Percentiles rank a stretch among this genome's conserved stretches.
Evolutionary conservation across 768 basidiomycete species (phyloP).

Genomic region (Mycena sanguinolenta): DNA sequence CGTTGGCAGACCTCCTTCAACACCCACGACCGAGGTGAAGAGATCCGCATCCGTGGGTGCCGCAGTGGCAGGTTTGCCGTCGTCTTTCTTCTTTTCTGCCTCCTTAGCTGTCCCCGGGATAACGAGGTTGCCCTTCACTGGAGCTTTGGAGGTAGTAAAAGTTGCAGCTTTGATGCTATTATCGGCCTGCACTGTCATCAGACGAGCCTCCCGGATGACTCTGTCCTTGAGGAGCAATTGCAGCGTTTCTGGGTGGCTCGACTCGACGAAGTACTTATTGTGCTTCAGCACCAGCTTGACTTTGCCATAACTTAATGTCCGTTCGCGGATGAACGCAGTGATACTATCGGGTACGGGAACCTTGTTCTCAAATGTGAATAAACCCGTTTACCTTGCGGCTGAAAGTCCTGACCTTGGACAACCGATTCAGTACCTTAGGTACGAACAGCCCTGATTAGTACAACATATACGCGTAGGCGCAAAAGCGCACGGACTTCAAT

Average conservation of each 20-base stretch:
- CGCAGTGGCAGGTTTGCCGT: constrained; percentile 45
- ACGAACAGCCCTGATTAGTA: constrained; percentile 47
- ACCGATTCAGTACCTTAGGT: constrained; percentile 78
- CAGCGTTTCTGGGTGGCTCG: constrained; percentile 93
- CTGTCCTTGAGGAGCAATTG: constrained; percentile 89
- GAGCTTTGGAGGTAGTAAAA: constrained; percentile 86
- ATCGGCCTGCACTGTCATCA: constrained; percentile 76
- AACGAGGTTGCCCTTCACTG: constrained; percentile 83
- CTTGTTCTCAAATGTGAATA: constrained; percentile 52
- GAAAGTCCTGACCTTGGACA: constrained; percentile 73
- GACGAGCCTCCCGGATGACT: constrained; percentile 86
- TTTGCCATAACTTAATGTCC: constrained; percentile 97
- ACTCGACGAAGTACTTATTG: constrained; percentile 98
- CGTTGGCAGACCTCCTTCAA: constrained; percentile 78
- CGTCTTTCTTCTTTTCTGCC: constrained; percentile 78
- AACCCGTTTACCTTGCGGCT: constrained; percentile 7
- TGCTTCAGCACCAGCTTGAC: constrained; percentile 98
- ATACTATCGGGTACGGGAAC: constrained; percentile 94
- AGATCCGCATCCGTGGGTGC: constrained; percentile 77
- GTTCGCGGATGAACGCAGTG: constrained; percentile 88
- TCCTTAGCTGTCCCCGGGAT: constrained; percentile 89
- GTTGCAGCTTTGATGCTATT: constrained; percentile 82
- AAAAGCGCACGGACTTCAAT: constrained; percentile 82
- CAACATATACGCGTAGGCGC: constrained; percentile 34
- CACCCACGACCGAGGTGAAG: constrained; percentile 96